Conservation (phyloP, 495 filamentous ascomycete genomes). For the Hypoxylon fragiforme region DNA sequence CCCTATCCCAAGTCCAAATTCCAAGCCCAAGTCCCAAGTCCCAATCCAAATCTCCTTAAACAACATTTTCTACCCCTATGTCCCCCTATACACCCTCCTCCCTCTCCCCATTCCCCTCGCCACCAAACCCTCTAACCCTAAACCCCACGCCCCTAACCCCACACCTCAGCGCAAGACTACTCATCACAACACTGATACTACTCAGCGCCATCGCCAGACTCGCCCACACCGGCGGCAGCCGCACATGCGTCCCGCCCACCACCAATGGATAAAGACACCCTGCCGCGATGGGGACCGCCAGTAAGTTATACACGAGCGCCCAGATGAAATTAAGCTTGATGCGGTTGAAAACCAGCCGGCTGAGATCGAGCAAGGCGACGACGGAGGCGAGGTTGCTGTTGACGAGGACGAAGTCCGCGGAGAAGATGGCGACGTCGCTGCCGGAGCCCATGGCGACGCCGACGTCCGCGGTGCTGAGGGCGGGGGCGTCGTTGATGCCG, state of each 20-base stretch:
- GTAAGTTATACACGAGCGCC: conserved; percentile 83
- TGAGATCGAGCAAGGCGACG: conserved; percentile 72
- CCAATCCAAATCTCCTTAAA: too few species aligned
- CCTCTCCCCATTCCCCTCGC: background rate
- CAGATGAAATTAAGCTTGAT: conserved; percentile 88
- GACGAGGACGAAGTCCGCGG: conserved; percentile 83
- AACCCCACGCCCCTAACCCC: conserved; percentile 54
- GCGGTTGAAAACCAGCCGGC: conserved; percentile 69
- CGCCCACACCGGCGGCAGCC: conserved; percentile 82
- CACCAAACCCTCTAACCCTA: conserved; percentile 17
- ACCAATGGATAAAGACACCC: conserved; percentile 75
- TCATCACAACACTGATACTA: conserved; percentile 77
- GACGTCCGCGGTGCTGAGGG: conserved; percentile 77
- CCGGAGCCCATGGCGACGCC: conserved; percentile 66
- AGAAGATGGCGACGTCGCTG: conserved; percentile 81
- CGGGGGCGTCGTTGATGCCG: conserved; percentile 87
- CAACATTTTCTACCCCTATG: too few species aligned
- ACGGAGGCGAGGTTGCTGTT: conserved; percentile 70
- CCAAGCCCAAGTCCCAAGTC: background rate
- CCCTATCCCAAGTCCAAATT: background rate
- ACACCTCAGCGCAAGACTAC: conserved; percentile 67
- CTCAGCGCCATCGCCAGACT: conserved; percentile 85
- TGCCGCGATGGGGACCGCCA: conserved; percentile 81
- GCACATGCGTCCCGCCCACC: conserved; percentile 54
- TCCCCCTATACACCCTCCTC: too few species aligned